Evolutionary conservation across 768 basidiomycete species (phyloP), one percentile per base, ranked within the genome.

Genomic region (Termitomyces sp.): DNA sequence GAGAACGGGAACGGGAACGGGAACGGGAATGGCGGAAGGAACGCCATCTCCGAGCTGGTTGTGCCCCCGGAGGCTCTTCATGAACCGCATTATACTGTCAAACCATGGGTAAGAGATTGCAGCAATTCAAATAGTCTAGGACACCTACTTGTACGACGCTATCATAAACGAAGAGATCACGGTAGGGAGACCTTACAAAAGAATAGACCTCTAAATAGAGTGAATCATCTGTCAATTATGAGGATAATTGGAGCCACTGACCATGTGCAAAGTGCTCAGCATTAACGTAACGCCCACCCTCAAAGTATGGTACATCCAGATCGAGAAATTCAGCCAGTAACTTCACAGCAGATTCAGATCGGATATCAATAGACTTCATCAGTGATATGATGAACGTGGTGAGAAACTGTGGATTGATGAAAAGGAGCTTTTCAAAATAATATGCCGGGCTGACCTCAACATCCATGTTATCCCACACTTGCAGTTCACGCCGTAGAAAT

Each of bases 251-350:
- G 17, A 50, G 25, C 44, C 7, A 70, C 80, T 62, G 63, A 91
- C 92, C 93, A 72, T 98, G 94, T 8, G 88, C 91, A 72, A 97
- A 95, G 70, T 97, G 94, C 67, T 98, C 94, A 11, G 94, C 89
- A 62, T 91, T 89, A 25, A 76, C 70, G 56, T 81, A 77, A 54
- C 85, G 77, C 25, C 76, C 73, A 8, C 85, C 86, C 46, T 81
- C 78, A 21, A 67, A 66, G 57, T 85, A 84, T 2, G 80, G 77
- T 3, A 72, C 70, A 60, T 87, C 88, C 68, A 91, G 79, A 66
- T 98, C 94, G 46, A 98, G 77, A 72, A 94, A 95, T 63, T 96
- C 94, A 14, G 92, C 79, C 8, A 98, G 76, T 16, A 91, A 70
- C 64, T 87, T 89, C 43, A 98, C 80, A 41, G 94, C 91, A 39